Evolutionary conservation across 768 basidiomycete species (phyloP).

Genomic region (Suillus subalutaceus): DNA sequence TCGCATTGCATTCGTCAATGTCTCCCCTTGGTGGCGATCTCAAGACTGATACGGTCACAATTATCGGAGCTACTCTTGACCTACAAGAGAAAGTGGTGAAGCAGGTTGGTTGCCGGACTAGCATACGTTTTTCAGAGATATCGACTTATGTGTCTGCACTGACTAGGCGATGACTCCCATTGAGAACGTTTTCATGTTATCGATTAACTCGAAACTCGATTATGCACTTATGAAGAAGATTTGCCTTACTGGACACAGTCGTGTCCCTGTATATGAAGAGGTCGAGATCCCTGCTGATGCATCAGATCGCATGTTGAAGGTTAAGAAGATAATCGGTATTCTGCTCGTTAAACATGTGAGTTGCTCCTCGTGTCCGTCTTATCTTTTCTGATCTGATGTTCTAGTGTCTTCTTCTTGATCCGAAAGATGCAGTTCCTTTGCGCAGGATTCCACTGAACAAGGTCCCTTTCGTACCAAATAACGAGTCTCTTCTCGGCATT

Average conservation of each 20-base stretch:
- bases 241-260: constrained; percentile 78
- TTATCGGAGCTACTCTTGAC: constrained; percentile 88
- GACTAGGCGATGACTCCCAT: constrained; percentile 81
- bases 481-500: constrained; percentile 82
- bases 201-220: constrained; percentile 81
- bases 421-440: constrained; percentile 84
- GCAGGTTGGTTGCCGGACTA: constrained; percentile 43
- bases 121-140: not conserved
- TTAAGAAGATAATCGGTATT: constrained; percentile 85
- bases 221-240: constrained; percentile 78
- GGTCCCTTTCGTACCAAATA: constrained; percentile 83
- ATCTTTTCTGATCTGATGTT: not conserved
- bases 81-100: constrained; percentile 84
- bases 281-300: constrained; percentile 56
- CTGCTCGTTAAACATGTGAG: constrained; percentile 79
- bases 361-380: not conserved
- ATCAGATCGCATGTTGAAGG: constrained; percentile 46
- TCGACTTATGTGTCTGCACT: not conserved
- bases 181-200: constrained; percentile 82
- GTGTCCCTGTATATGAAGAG: constrained; percentile 82
- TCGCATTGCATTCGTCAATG: constrained; percentile 80
- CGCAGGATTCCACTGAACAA: constrained; percentile 85
- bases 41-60: constrained; percentile 83
- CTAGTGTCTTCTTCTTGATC: constrained; percentile 80
- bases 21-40: constrained; percentile 83